A percentile compares a stretch with the other conserved stretches of the same genome.
phyloP scores from a whole-genome alignment of 345 rosid genomes.

The Gossypium stocksii region DNA sequence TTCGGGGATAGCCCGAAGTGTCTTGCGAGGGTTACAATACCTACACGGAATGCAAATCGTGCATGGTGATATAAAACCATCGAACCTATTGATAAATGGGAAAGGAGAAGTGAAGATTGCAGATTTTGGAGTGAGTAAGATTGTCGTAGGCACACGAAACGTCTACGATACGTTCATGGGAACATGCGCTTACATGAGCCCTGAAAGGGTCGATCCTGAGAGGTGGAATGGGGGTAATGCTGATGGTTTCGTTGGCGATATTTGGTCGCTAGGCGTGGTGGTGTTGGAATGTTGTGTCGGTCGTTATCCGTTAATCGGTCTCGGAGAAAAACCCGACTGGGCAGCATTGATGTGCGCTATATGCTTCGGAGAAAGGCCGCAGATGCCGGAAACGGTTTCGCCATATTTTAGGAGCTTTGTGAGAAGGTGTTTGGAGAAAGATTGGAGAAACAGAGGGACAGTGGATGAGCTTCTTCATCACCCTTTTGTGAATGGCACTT shows the following conservation, averaged over 20 bases:
- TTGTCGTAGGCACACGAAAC: slow-evolving; percentile 21
- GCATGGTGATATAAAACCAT: slow-evolving; percentile 67
- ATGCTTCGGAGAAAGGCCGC: slow-evolving; percentile 41
- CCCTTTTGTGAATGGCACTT: slow-evolving; percentile 37
- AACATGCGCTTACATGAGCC: slow-evolving; percentile 71
- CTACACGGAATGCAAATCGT: slow-evolving; percentile 49
- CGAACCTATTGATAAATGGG: slow-evolving; percentile 46
- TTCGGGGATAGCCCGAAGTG: slow-evolving; percentile 30
- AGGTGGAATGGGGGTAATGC: slow-evolving; percentile 36
- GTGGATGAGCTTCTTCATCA: slow-evolving; percentile 52
- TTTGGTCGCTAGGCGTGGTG: slow-evolving; percentile 65
- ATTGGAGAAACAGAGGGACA: slow-evolving; percentile 53
- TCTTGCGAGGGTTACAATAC: slow-evolving; percentile 46
- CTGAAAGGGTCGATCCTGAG: slow-evolving; percentile 57
- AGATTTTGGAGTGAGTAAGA: slow-evolving; percentile 59
- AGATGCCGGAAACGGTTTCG: slow-evolving; percentile 44
- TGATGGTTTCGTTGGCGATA: slow-evolving; percentile 49
- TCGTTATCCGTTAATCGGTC: slow-evolving; percentile 44
- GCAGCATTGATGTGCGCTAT: slow-evolving; percentile 50
- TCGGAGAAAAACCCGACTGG: slow-evolving; percentile 59
- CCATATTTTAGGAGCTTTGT: slow-evolving; percentile 39
- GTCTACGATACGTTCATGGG: slow-evolving; percentile 33
- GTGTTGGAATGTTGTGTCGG: slow-evolving; percentile 56
- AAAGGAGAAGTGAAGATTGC: slow-evolving; percentile 61
- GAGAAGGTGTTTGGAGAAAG: slow-evolving; percentile 52